Evolutionary conservation across 176 grass and related monocot species (phyloP).

Genomic region (Aechmea fasciata): DNA sequence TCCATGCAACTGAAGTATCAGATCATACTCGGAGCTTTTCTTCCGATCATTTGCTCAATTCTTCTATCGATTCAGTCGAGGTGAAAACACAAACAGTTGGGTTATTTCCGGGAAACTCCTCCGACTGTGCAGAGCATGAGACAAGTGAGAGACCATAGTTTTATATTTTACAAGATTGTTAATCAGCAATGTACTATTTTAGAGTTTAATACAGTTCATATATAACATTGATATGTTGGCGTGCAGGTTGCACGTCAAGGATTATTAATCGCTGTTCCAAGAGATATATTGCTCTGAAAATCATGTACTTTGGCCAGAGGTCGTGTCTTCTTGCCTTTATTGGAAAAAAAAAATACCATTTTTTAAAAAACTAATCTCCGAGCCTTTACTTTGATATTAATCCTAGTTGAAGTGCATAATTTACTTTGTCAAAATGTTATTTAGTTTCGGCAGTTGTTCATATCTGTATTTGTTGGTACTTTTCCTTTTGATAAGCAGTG

Average conservation of each 20-base stretch:
- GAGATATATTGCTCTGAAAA: slow-evolving; percentile 59
- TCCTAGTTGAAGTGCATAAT: neutral
- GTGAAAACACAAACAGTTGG: neutral
- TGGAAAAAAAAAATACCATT: neutral
- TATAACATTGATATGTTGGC: slow-evolving; percentile 3
- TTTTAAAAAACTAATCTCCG: neutral
- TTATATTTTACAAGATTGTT: too few relatives aligned
- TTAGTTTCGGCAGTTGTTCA: neutral
- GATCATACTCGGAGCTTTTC: slow-evolving; percentile 12
- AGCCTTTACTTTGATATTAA: neutral
- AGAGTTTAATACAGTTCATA: slow-evolving; percentile 2
- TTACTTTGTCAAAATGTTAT: neutral
- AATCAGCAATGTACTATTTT: neutral
- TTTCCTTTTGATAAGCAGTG: neutral
- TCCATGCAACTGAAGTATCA: slow-evolving; percentile 9
- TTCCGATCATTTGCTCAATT: slow-evolving; percentile 16
- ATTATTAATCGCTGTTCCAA: slow-evolving; percentile 40
- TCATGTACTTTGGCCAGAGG: slow-evolving; percentile 95
- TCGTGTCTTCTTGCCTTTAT: slow-evolving; percentile 14
- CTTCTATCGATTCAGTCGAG: slow-evolving; percentile 15
- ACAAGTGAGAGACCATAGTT: neutral
- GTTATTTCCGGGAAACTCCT: neutral
- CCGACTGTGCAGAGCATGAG: neutral
- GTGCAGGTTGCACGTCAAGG: slow-evolving; percentile 27
- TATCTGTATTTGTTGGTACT: neutral